Percentiles rank a stretch among this genome's conserved stretches.
phyloP scores from a whole-genome alignment of 2,329 filamentous ascomycete species.

The Talaromyces sp. region DNA sequence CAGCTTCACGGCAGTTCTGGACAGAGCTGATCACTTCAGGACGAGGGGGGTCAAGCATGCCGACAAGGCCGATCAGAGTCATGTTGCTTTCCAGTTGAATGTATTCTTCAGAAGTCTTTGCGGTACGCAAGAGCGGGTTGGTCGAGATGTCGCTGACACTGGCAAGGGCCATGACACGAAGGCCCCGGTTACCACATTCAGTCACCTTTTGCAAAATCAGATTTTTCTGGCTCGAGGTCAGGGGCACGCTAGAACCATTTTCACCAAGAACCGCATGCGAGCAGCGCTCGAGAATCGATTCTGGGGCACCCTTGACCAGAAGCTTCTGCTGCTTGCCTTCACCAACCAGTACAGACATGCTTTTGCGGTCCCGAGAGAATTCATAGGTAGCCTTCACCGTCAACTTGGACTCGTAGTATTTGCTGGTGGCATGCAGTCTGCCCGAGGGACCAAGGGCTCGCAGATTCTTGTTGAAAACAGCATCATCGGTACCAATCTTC shows the following conservation, averaged over 20 bases:
- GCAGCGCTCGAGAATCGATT: constrained; percentile 90
- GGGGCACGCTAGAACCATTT: constrained; percentile 68
- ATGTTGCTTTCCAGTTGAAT: constrained; percentile 84
- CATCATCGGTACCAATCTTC: constrained; percentile 82
- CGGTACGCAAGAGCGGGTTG: constrained; percentile 64
- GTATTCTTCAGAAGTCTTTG: constrained; percentile 81
- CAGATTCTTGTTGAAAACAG: constrained; percentile 50
- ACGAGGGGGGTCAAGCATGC: constrained; percentile 94
- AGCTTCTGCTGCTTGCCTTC: constrained; percentile 68
- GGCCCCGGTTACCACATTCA: constrained; percentile 84
- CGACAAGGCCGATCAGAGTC: constrained; percentile 88
- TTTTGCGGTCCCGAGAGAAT: constrained; percentile 96
- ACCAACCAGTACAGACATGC: constrained; percentile 92
- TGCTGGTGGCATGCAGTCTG: constrained; percentile 74
- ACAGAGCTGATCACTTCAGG: constrained; percentile 86
- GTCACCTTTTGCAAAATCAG: constrained; percentile 74
- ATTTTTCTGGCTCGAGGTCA: constrained; percentile 64
- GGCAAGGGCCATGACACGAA: constrained; percentile 91
- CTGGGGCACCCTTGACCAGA: constrained; percentile 92
- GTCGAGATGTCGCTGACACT: constrained; percentile 70
- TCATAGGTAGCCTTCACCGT: constrained; percentile 83
- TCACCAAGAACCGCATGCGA: constrained; percentile 72
- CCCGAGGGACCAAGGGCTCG: constrained; percentile 48
- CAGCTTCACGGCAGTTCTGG: constrained; percentile 81
- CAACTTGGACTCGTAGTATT: constrained; percentile 72